Conservation (phyloP, 2,329 filamentous ascomycete species). For the Aspergillus tamarii region DNA sequence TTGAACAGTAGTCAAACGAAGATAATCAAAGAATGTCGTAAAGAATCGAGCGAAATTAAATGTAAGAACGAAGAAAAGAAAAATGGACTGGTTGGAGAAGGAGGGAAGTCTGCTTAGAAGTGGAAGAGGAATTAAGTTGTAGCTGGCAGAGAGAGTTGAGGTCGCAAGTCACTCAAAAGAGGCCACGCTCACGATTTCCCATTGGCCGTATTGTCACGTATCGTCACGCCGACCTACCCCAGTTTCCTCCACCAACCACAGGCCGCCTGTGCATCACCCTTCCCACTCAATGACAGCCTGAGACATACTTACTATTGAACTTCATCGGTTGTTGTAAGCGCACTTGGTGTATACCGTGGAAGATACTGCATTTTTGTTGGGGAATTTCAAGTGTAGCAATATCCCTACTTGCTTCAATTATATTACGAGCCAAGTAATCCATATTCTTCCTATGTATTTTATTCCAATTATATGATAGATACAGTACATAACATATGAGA, state of each 20-base stretch:
- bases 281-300: background rate
- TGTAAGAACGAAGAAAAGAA: constrained; percentile 15
- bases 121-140: constrained; percentile 5
- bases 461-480: constrained; percentile 16
- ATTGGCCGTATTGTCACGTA: constrained; percentile 21
- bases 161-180: constrained; percentile 29
- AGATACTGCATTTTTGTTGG: background rate
- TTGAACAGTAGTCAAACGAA: constrained; percentile 24
- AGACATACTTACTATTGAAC: background rate
- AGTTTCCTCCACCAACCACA: constrained; percentile 8
- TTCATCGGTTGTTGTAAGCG: background rate
- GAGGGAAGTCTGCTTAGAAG: constrained; percentile 6
- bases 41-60: constrained; percentile 23
- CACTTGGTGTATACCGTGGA: background rate
- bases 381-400: background rate
- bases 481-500: constrained; percentile 24
- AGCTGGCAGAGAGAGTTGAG: constrained; percentile 16
- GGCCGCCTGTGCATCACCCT: background rate
- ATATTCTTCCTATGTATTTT: constrained; percentile 8
- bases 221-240: constrained; percentile 15
- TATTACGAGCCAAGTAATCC: background rate
- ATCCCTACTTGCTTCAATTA: background rate
- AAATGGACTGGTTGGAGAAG: constrained; percentile 10
- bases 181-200: constrained; percentile 32
- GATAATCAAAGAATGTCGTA: constrained; percentile 25